Evolutionary conservation across 2,329 filamentous ascomycete genomes (phyloP), one percentile per base, ranked within the genome.

Genomic region (Apiospora koreana): DNA sequence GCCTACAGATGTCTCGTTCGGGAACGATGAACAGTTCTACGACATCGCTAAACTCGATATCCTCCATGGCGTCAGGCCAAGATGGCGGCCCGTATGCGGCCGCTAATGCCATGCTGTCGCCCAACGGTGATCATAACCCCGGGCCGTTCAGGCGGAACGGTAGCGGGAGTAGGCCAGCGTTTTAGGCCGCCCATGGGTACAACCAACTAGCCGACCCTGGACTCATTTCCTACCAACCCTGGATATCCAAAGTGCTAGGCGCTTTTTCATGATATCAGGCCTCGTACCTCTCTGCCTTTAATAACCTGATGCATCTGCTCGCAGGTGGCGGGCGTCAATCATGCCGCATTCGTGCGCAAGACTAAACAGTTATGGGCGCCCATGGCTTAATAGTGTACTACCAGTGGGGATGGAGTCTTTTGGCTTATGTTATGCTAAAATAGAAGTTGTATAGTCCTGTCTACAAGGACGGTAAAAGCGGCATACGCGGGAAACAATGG

Each of bases 1-100:
- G 87, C 21, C 81, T 88, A 42, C 86, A 85, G n/a, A 86, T 89
- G 83, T 85, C 84, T 28, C 84, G 87, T n/a, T 81, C 79, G n/a
- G 84, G 83, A 25, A 83, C 81, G 14, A 82, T 85, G 79, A 79
- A 73, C 66, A 79, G 77, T 70, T 77, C 77, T 12, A 80, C 80
- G n/a, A 82, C 75, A n/a, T 79, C 78, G 2, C 69, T 78, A 23
- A 79, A 75, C 68, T 79, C 78, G 25, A 73, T 77, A 14, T 76
- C 77, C 62, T 79, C 78, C 10, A 75, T 77, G 54, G 76, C 74
- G 1, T 77, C 77, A 21, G 72, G 69, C 1, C 75, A 75, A 50
- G 78, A 80, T 64, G 76, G 74, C 18, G 62, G 64, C 25, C 64
- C 64, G n/a, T 62, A 62, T n/a, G 42, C 65, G 65, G 65, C 65